Conservation (phyloP, 441 rosid genomes). For the Jatropha podagrica region DNA sequence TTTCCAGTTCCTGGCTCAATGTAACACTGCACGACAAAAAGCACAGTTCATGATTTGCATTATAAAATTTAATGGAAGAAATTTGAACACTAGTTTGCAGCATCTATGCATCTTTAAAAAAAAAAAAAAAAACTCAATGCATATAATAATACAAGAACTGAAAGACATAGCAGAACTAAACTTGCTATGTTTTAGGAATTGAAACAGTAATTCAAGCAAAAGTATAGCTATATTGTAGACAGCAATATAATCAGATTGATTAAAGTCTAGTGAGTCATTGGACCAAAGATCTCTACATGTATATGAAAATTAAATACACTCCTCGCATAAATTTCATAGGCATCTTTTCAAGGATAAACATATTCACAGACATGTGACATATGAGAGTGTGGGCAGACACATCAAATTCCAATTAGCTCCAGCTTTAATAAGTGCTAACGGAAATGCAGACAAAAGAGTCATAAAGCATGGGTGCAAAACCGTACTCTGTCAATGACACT, state of each 20-base stretch:
- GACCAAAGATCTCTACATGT: too few relatives aligned
- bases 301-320: too few relatives aligned
- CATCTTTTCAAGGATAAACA: not conserved
- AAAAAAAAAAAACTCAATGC: not conserved
- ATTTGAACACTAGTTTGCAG: not conserved
- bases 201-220: too few relatives aligned
- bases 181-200: too few relatives aligned
- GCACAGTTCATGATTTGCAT: too few relatives aligned
- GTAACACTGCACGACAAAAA: conserved; percentile 40
- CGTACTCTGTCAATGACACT: conserved; percentile 46
- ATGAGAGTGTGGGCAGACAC: not conserved
- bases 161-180: not conserved
- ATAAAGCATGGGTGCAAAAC: conserved; percentile 6
- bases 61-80: not conserved
- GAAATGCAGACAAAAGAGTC: not conserved
- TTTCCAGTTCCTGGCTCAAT: conserved; percentile 52
- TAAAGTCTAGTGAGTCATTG: too few relatives aligned
- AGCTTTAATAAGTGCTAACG: not conserved
- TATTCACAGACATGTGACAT: not conserved
- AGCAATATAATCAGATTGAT: too few relatives aligned
- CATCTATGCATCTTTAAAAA: not conserved
- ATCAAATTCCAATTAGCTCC: not conserved
- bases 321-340: too few relatives aligned
- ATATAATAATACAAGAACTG: not conserved
- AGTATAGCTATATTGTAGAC: too few relatives aligned